Conservation (phyloP, 345 rosid genomes). For the Populus euphratica region DNA sequence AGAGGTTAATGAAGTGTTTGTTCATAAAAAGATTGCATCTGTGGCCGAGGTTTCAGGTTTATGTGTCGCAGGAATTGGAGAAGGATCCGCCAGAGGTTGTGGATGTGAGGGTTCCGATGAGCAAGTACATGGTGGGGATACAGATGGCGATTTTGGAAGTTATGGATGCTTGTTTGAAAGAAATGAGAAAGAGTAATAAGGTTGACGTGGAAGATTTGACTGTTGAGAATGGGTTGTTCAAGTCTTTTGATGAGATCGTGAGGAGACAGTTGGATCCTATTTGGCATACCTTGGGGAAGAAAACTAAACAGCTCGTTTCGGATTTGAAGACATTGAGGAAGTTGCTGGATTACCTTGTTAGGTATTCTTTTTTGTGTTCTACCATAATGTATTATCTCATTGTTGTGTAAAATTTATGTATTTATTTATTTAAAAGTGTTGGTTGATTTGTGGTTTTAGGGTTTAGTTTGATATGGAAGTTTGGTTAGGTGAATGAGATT, state of each 20-base stretch:
- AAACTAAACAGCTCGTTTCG: conserved; percentile 91
- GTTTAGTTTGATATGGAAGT: background rate
- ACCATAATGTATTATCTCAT: background rate
- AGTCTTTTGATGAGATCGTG: conserved; percentile 97
- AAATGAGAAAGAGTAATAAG: conserved; percentile 92
- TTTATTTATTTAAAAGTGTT: background rate
- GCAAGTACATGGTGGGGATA: conserved; percentile 75
- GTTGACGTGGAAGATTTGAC: conserved; percentile 97
- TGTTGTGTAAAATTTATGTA: background rate
- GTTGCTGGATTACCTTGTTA: conserved; percentile 92
- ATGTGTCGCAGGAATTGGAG: conserved; percentile 86
- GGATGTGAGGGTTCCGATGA: conserved; percentile 84
- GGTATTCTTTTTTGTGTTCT: conserved; percentile 35
- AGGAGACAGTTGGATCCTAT: conserved; percentile 95
- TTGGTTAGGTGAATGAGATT: background rate
- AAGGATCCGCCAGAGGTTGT: conserved; percentile 75
- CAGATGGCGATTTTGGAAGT: conserved; percentile 87
- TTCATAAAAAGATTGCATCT: conserved; percentile 61
- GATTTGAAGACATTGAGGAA: conserved; percentile 96
- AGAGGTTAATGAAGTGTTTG: conserved; percentile 76
- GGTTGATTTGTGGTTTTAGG: background rate
- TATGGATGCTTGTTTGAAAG: conserved; percentile 93
- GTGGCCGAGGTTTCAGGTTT: conserved; percentile 94
- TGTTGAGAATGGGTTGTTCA: conserved; percentile 89
- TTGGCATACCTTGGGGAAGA: conserved; percentile 94